Conservation (phyloP, 257 asterid genomes). For the Solanum gracilifrons region DNA sequence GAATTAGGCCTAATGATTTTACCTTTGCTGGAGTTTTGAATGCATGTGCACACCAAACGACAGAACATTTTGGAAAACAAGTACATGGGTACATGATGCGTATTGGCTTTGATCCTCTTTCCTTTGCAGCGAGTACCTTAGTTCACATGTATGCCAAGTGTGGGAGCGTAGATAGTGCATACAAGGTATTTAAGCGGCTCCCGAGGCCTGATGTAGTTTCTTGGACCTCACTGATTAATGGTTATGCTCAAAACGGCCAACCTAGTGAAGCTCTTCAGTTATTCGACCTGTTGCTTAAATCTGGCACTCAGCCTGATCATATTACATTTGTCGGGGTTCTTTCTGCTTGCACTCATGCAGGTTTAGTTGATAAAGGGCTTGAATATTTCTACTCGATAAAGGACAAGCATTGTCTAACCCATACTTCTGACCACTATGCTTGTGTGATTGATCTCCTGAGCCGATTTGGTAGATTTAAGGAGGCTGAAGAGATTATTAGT, state of each 20-base stretch:
- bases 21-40: constrained; percentile 57
- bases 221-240: constrained; percentile 66
- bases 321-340: constrained; percentile 61
- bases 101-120: constrained; percentile 40
- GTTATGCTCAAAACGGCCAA: constrained; percentile 62
- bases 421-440: constrained; percentile 59
- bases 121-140: constrained; percentile 65
- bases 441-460: constrained; percentile 66
- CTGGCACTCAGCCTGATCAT: constrained; percentile 52
- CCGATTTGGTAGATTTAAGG: constrained; percentile 50
- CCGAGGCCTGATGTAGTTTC: constrained; percentile 58
- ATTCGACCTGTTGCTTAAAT: constrained; percentile 34
- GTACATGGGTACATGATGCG: constrained; percentile 62
- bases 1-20: constrained; percentile 52
- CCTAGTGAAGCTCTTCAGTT: constrained; percentile 48
- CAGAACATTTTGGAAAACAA: constrained; percentile 54
- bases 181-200: constrained; percentile 32
- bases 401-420: constrained; percentile 32
- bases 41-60: constrained; percentile 46
- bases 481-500: constrained; percentile 52
- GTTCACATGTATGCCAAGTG: constrained; percentile 75
- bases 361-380: constrained; percentile 63
- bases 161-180: constrained; percentile 49
- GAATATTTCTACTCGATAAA: constrained; percentile 51
- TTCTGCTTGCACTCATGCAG: constrained; percentile 58